Percentiles rank a stretch among this genome's conserved stretches.
phyloP scores from a whole-genome alignment of 495 filamentous ascomycete genomes.

The Sordaria brevicollis region DNA sequence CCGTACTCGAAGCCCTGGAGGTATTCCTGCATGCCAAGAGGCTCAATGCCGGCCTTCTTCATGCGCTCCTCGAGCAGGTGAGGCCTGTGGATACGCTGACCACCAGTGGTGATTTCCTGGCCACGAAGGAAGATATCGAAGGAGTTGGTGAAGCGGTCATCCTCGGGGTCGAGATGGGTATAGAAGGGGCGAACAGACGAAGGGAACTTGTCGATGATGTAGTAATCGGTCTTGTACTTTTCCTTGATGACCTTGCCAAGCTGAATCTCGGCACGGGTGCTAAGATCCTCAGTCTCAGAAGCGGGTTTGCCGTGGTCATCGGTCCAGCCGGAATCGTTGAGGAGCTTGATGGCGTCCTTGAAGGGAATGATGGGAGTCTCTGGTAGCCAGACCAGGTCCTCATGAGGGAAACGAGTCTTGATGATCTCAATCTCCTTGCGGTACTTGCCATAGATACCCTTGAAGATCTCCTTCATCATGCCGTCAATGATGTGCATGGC shows the following conservation, averaged over 20 bases:
- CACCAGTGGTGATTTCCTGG: slow-evolving; percentile 85
- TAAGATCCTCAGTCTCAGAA: slow-evolving; percentile 63
- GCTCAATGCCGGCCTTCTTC: slow-evolving; percentile 63
- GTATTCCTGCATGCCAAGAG: slow-evolving; percentile 72
- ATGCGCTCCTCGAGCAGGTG: slow-evolving; percentile 66
- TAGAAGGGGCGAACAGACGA: slow-evolving; percentile 79
- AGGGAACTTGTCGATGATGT: slow-evolving; percentile 91
- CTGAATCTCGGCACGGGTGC: slow-evolving; percentile 78
- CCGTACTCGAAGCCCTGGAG: slow-evolving; percentile 81
- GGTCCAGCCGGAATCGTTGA: slow-evolving; percentile 72
- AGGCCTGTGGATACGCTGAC: slow-evolving; percentile 83
- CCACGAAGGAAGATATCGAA: slow-evolving; percentile 94
- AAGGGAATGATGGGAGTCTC: slow-evolving; percentile 76
- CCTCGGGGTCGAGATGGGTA: slow-evolving; percentile 76
- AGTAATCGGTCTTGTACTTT: slow-evolving; percentile 84
- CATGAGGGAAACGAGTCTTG: slow-evolving; percentile 47
- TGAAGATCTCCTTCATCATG: slow-evolving; percentile 82
- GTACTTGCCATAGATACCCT: slow-evolving; percentile 60
- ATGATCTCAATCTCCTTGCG: slow-evolving; percentile 58
- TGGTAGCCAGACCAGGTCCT: slow-evolving; percentile 63
- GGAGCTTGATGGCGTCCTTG: slow-evolving; percentile 63
- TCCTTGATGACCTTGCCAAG: slow-evolving; percentile 74
- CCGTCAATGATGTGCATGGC: slow-evolving; percentile 71
- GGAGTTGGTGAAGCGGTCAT: slow-evolving; percentile 70
- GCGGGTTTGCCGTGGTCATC: slow-evolving; percentile 63